Percentiles rank a stretch among this genome's conserved stretches.
These are phyloP conservation scores for Ligustrum vulgare DNA, from an alignment of 257 asterid genomes.

Conservation along the genomic window DNA sequence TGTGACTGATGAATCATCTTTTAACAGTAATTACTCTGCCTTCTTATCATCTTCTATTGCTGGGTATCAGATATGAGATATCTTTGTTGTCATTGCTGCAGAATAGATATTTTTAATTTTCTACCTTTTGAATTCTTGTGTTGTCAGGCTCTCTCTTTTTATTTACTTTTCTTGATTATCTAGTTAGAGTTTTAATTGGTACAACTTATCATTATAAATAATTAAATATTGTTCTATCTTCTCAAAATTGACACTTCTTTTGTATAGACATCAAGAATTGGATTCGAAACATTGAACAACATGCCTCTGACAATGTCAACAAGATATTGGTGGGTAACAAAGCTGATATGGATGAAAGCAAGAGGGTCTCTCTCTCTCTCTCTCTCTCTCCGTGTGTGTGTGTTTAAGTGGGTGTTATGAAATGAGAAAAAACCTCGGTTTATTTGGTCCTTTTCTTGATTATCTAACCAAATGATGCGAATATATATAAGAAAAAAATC, in stretches of 20 bases:
- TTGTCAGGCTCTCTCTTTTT: neutral
- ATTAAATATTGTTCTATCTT: conserved; percentile 7
- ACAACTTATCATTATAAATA: neutral
- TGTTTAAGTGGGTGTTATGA: neutral
- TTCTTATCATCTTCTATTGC: conserved; percentile 11
- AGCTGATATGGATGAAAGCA: conserved; percentile 82
- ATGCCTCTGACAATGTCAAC: conserved; percentile 75
- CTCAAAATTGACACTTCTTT: conserved; percentile 16
- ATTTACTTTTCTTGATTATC: neutral
- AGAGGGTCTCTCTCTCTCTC: conserved; percentile 48
- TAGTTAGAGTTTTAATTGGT: conserved; percentile 1
- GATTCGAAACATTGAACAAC: conserved; percentile 75
- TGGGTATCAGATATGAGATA: neutral
- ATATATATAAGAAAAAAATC: too few relatives aligned
- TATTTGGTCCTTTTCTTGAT: neutral
- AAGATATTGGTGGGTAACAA: conserved; percentile 71
- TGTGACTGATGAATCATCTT: conserved; percentile 68
- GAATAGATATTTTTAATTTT: neutral
- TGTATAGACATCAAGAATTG: conserved; percentile 61
- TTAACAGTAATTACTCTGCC: conserved; percentile 50
- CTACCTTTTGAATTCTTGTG: conserved; percentile 6
- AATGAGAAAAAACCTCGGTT: neutral
- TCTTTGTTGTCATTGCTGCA: conserved; percentile 1
- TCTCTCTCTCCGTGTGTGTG: neutral
- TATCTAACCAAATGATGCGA: neutral